These are phyloP conservation scores for Aureobasidium leucospermi DNA, from an alignment of 2,329 filamentous ascomycete genomes.

Conservation along the genomic window DNA sequence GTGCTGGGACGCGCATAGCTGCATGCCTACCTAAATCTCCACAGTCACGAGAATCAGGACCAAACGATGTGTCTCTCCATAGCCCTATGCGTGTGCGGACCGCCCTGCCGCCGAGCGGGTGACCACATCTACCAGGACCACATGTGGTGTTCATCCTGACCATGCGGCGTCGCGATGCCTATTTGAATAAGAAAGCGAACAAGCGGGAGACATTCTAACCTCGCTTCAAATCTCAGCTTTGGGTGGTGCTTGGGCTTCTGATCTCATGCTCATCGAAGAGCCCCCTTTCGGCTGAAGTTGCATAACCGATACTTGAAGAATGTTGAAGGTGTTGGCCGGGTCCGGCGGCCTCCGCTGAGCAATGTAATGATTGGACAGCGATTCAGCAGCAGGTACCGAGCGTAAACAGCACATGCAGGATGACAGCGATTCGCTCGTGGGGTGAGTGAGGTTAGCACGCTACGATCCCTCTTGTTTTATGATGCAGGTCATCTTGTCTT, in stretches of 20 bases:
- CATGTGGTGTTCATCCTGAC: slow-evolving; percentile 6
- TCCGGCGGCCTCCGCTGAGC: not conserved
- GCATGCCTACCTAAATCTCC: not conserved
- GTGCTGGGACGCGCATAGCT: not conserved
- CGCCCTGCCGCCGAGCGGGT: not conserved
- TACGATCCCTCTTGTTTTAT: not conserved
- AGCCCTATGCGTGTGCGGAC: slow-evolving; percentile 1
- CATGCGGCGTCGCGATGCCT: not conserved
- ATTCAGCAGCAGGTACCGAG: not conserved
- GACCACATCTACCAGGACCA: slow-evolving; percentile 2
- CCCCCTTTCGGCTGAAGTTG: slow-evolving; percentile 1
- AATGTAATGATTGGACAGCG: not conserved
- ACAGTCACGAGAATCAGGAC: slow-evolving; percentile 8
- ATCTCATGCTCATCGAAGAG: not conserved
- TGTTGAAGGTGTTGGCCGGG: not conserved
- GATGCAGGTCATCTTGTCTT: slow-evolving; percentile 11
- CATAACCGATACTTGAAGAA: not conserved
- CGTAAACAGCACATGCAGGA: slow-evolving; percentile 6
- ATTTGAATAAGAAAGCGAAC: not conserved
- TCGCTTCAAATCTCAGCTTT: not conserved
- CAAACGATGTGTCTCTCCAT: not conserved
- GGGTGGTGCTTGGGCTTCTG: not conserved
- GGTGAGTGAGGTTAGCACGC: not conserved
- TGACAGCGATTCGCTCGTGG: not conserved
- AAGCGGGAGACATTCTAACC: not conserved